A percentile compares a stretch with the other conserved stretches of the same genome.
Evolutionary conservation across 2,329 filamentous ascomycete genomes (phyloP).

Genomic region (Fusarium nanum): DNA sequence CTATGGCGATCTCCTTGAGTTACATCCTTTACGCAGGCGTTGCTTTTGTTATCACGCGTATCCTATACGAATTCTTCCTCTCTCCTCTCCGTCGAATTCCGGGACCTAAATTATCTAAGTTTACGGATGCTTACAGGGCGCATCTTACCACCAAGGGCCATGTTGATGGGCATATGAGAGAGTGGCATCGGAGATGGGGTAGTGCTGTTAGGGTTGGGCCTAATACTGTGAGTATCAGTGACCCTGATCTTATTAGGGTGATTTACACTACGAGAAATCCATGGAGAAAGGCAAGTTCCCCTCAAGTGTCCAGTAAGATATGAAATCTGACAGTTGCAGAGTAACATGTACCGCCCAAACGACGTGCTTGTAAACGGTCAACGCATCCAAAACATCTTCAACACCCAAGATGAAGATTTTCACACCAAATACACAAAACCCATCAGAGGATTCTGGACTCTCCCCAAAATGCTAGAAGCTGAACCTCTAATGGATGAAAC

Average conservation of each 20-base stretch:
- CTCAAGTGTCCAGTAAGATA: not conserved
- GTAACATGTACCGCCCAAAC: conserved; percentile 36
- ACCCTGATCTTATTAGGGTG: conserved; percentile 32
- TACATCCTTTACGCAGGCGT: conserved; percentile 13
- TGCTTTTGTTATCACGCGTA: conserved; percentile 8
- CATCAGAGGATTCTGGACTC: conserved; percentile 39
- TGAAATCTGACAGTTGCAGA: conserved; percentile 3
- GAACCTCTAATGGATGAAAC: conserved; percentile 43
- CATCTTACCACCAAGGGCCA: conserved; percentile 23
- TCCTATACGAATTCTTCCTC: conserved; percentile 28
- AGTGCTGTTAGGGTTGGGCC: conserved; percentile 31
- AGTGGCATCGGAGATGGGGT: conserved; percentile 35
- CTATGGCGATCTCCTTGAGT: conserved; percentile 16
- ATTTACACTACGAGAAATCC: conserved; percentile 34
- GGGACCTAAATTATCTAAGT: conserved; percentile 17
- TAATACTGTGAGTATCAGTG: conserved; percentile 34
- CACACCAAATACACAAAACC: conserved; percentile 40
- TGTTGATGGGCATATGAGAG: conserved; percentile 19
- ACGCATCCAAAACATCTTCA: conserved; percentile 41
- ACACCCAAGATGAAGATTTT: conserved; percentile 36
- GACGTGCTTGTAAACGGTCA: conserved; percentile 36
- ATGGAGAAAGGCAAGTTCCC: conserved; percentile 27
- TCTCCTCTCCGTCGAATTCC: conserved; percentile 33
- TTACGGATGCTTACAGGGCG: conserved; percentile 33
- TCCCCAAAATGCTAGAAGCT: conserved; percentile 34